Evolutionary conservation across 148 eudicot species (phyloP), one percentile per base, ranked within the genome.

Genomic region (Hydrangea macrophylla): DNA sequence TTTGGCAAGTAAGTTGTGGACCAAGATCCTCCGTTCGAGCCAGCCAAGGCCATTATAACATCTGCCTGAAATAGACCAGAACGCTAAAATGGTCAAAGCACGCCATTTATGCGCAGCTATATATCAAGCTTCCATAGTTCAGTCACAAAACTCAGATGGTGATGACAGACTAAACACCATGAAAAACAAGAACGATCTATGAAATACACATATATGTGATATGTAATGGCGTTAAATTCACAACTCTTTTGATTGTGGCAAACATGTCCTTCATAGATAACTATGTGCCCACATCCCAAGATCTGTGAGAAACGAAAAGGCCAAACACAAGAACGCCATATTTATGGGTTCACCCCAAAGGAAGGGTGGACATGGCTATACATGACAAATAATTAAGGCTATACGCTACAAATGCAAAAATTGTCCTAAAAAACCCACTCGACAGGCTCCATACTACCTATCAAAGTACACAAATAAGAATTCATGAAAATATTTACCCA

Each of bases 11-110:
- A 82, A 27, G 69, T 74, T 20, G 88, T 90, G 2, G 92, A 90
- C 96, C 92, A 87, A 35, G 90, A 90, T 81, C 92, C 92, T 58
- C 96, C 92, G 76, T 85, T 85, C 75, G 96, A 90, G 58, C 92
- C 92, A 67, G 92, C 92, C 65, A 90, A 62, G 23, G 85, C 78
- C 92, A 90, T 87, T 61, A 87, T 90, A 33, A 83, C 79, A 55
- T 87, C 92, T 42, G 96, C 96, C 92, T 90, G 84, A 73, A 71
- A 68, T 35, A 54, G 54, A 13, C 72, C 55, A 0, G 11, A 36
- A 69, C 44, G 56, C 22, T n/a, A 40, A 76, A 28, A 33, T 42
- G 64, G 51, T 30, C 32, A 66, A 33, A 6, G 26, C 57, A 42
- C 27, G 24, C 35, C 40, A 44, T 45, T 15, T 53, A 55, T 45